Conservation (phyloP, 1,284 basidiomycete genomes). For the Porodaedalea pini region DNA sequence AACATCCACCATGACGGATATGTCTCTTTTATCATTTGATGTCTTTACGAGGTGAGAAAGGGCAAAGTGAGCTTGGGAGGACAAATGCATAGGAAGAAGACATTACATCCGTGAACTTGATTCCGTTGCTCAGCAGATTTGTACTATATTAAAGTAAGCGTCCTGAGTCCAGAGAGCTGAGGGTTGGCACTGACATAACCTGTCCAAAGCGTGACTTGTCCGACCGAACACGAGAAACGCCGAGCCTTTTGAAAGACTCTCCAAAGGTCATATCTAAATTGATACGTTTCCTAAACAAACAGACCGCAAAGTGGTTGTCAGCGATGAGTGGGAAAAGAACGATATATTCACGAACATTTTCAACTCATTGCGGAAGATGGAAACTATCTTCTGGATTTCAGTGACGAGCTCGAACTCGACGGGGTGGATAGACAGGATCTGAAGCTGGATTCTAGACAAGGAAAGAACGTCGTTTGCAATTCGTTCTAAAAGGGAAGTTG, state of each 20-base stretch:
- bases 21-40: conserved; percentile 22
- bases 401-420: conserved; percentile 32
- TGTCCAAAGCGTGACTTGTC: conserved; percentile 28
- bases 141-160: conserved; percentile 17
- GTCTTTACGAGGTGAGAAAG: conserved; percentile 9
- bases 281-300: conserved; percentile 26
- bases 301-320: background rate
- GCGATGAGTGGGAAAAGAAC: background rate
- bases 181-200: conserved; percentile 22
- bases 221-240: conserved; percentile 21
- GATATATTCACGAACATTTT: conserved; percentile 28
- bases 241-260: conserved; percentile 22
- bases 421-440: conserved; percentile 26
- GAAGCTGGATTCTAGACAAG: conserved; percentile 37
- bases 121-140: conserved; percentile 27
- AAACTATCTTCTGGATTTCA: conserved; percentile 32
- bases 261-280: conserved; percentile 24
- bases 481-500: conserved; percentile 27
- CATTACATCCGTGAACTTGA: conserved; percentile 22
- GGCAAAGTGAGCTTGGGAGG: background rate
- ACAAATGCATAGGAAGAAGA: background rate
- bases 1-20: conserved; percentile 26
- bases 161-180: background rate
- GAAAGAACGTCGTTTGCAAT: conserved; percentile 41
- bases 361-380: conserved; percentile 37